Conservation (phyloP, 169 alveolate genomes). For the Plasmodium gonderi region DNA sequence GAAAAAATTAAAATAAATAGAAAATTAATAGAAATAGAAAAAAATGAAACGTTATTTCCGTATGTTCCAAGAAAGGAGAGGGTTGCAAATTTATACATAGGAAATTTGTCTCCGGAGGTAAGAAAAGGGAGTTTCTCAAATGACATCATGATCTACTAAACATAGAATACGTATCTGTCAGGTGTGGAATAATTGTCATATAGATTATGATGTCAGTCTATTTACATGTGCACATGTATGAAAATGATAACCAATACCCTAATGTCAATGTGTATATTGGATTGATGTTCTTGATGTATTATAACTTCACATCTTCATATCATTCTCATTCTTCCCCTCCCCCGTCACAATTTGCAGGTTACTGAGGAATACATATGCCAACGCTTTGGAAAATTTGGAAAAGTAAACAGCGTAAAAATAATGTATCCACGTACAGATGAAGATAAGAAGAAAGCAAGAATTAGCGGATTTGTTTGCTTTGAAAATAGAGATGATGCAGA, state of each 20-base stretch:
- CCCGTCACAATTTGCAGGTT: slow-evolving; percentile 66
- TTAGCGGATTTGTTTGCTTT: slow-evolving; percentile 88
- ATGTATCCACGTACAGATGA: slow-evolving; percentile 90
- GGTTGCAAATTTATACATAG: slow-evolving; percentile 84
- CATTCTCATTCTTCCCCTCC: background rate
- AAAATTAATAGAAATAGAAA: slow-evolving; percentile 65
- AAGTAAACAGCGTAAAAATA: slow-evolving; percentile 86
- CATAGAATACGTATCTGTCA: background rate
- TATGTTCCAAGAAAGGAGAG: slow-evolving; percentile 70
- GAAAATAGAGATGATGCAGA: slow-evolving; percentile 84
- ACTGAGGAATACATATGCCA: slow-evolving; percentile 87
- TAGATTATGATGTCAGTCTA: no score
- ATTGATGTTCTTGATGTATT: background rate
- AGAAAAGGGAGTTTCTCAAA: background rate
- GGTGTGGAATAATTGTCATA: background rate
- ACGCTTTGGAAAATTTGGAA: slow-evolving; percentile 87
- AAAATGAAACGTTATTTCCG: slow-evolving; percentile 46
- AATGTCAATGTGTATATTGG: background rate
- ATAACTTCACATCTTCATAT: background rate
- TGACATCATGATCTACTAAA: background rate
- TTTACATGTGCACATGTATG: background rate
- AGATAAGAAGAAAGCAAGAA: slow-evolving; percentile 83
- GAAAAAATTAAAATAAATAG: slow-evolving; percentile 76
- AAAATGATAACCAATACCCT: background rate
- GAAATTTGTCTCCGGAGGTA: slow-evolving; percentile 87